Evolutionary conservation across 139 green algal genomes (phyloP), one percentile per base, ranked within the genome.

Genomic region (Yamagishiella unicocca): DNA sequence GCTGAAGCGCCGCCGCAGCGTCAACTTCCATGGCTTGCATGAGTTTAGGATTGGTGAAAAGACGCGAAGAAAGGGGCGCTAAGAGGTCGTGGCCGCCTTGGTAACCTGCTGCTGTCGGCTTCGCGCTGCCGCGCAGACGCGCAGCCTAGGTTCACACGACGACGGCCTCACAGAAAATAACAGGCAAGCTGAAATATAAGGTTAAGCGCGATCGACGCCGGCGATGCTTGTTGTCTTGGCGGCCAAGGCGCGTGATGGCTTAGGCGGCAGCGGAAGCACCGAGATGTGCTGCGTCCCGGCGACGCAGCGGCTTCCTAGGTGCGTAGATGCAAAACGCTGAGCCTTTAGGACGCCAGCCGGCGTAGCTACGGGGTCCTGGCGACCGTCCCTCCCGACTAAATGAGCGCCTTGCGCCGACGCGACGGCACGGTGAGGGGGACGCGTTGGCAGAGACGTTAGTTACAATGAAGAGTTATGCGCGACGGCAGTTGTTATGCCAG

Each of bases 21-120:
- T 83, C 76, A 58, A 55, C 54, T 27, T 72, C 54, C 76, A 83
- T 83, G 25, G 76, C 25, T 2, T 83, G 54, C 76, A 83, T 83
- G 5, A 37, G 6, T 83, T 68, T 82, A 40, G 50, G 46, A 50
- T 70, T 67, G 31, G 46, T 68, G 50, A 37, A 80, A 80, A 29
- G 24, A 43, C 24, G 72, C 12, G 17, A 5, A n/a, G 66, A 25
- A 43, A 54, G 40, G 67, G 25, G 33, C 5, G n/a, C 37, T 4
- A 45, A 22, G 4, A n/a, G 31, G 4, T 75, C 35, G 31, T 43
- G 9, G 70, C 37, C 6, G 70, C 66, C 66, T 45, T 14, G 31
- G 25, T 10, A 24, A 74, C 45, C 22, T 46, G 66, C 33, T 74
- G 66, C 66, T 74, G 66, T 74, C 66, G 66, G 66, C 66, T 74